Evolutionary conservation across 495 filamentous ascomycete genomes (phyloP), one percentile per base, ranked within the genome.

Genomic region (Parathielavia appendiculata): DNA sequence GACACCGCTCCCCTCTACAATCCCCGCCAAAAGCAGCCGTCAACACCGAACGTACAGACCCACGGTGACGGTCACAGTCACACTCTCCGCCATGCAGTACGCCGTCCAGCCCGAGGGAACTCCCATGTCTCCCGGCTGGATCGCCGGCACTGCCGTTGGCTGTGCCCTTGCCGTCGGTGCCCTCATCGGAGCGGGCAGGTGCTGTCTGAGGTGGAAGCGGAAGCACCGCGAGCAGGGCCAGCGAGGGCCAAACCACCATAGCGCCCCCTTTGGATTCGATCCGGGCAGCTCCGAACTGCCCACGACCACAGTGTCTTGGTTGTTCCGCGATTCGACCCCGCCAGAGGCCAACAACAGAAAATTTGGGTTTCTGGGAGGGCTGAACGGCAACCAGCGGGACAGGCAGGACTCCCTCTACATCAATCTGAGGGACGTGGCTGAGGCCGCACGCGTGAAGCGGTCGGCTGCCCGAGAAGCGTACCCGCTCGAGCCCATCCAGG

Each of bases 101-200:
- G 41, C 41, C n/a, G 17, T 55, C 30, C 8, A 9, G 2, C 13
- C n/a, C 17, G 51, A 20, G 26, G 38, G 7, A 35, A 44, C 5
- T 3, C 1, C 1, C 14, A 45, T 61, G 7, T 61, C 63, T 2
- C 11, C 54, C 2, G 66, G 61, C 12, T 57, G 51, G 11, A 58
- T 63, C 32, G 65, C 63, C 12, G 63, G 65, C 23, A 57, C 55
- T 30, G 47, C 56, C 32, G 48, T 68, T 11, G 60, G 57, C 22
- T 17, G 12, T 5, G 36, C 22, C n/a, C 6, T 41, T 7, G 17
- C 44, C 0, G 20, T 40, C 22, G 50, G 59, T 4, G n/a, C 59
- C 11, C 46, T 63, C 0, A 4, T 17, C 17, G 8, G 48, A 17
- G 32, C 16, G 5, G 11, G 2, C 48, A 20, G 5, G 34, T 8